phyloP scores from a whole-genome alignment of 495 filamentous ascomycete species.

The Articulospora tetracladia region DNA sequence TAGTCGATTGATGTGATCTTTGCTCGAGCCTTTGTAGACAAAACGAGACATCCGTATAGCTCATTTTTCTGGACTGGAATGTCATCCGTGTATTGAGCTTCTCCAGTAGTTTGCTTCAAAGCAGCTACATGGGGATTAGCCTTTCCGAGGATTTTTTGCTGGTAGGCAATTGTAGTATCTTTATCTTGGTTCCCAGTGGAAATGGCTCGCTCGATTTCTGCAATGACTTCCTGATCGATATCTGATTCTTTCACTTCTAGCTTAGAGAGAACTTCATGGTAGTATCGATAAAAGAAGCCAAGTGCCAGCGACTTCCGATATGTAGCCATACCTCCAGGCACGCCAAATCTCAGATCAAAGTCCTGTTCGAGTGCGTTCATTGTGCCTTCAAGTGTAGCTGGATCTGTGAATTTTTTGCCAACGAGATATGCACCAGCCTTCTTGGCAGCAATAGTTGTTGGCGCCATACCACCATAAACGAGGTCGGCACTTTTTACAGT shows the following conservation, averaged over 20 bases:
- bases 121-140: constrained; percentile 84
- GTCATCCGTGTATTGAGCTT: constrained; percentile 96
- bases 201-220: constrained; percentile 63
- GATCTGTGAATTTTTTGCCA: constrained; percentile 77
- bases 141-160: constrained; percentile 76
- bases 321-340: constrained; percentile 93
- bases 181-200: constrained; percentile 62
- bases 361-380: constrained; percentile 86
- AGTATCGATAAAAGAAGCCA: constrained; percentile 86
- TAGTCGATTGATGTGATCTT: constrained; percentile 76
- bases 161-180: constrained; percentile 48
- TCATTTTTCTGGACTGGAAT: constrained; percentile 86
- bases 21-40: constrained; percentile 87
- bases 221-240: constrained; percentile 55
- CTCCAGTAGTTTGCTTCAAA: constrained; percentile 88
- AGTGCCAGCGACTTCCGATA: constrained; percentile 89
- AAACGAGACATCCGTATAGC: constrained; percentile 79
- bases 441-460: constrained; percentile 79
- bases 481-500: constrained; percentile 68
- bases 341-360: constrained; percentile 79
- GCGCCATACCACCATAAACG: constrained; percentile 88
- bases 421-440: constrained; percentile 64
- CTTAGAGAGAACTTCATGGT: constrained; percentile 57
- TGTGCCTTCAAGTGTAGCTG: constrained; percentile 75
- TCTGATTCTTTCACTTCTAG: constrained; percentile 39